Evolutionary conservation across 164 flowering plant species (phyloP), one percentile per base, ranked within the genome.

Genomic region (Santalum album): DNA sequence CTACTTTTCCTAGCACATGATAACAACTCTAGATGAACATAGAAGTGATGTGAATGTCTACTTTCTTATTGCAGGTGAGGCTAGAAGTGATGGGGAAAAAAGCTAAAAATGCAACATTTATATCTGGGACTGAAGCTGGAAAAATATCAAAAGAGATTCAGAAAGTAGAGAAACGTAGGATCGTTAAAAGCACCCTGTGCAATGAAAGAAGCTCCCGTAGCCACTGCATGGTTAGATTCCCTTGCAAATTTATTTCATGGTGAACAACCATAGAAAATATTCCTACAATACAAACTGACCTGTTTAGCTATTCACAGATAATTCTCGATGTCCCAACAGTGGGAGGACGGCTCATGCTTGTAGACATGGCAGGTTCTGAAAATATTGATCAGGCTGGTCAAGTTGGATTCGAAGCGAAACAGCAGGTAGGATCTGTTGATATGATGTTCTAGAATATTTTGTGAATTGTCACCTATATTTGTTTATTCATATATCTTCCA

Each of bases 281-380:
- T 17, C n/a, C 22, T 51, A 6, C 12, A 27, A 17, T 38, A 15
- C 18, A 24, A 32, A 38, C 2, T 43, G 25, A 22, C 25, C 11
- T 44, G 6, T n/a, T n/a, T n/a, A n/a, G 19, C 43, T 4, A 36
- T 68, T 54, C 66, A 10, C 64, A 92, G 99, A 82, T 92, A 61
- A 92, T 87, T 51, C 74, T 92, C 55, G 99, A 92, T 64, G 97
- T 85, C 24, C 99, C 99, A 17, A 73, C 82, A 0, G 95, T 87
- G 23, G 99, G 99, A 49, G 99, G 99, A 57, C 65, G 90, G 35
- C 68, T 92, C 49, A 87, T 92, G 97, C 97, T 92, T 48, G 99
- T 92, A 6, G 99, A 92, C 70, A 92, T 92, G 99, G 99, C 99
- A 0, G 99, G 99, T 26, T 89, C 99, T 25, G 99, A 92, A 63